Conservation (phyloP, 495 filamentous ascomycete species). For the Pseudomonodictys pantanalensis region DNA sequence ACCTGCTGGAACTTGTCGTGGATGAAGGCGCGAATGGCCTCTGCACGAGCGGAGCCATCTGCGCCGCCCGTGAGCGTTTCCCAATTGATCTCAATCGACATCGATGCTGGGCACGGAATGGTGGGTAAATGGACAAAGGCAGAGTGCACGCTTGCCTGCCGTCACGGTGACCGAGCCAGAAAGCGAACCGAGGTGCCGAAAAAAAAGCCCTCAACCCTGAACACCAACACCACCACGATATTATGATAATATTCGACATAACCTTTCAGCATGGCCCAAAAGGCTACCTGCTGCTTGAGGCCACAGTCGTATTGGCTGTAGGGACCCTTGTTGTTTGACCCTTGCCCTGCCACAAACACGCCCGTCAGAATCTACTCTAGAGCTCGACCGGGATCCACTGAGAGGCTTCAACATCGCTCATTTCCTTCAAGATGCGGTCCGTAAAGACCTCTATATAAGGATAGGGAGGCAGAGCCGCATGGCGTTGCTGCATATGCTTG, state of each 20-base stretch:
- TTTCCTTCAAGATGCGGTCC: too few relatives aligned
- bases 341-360: too few relatives aligned
- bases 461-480: conserved; percentile 31
- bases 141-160: conserved; percentile 3
- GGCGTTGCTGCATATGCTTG: conserved; percentile 18
- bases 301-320: too few relatives aligned
- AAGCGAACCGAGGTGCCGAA: conserved; percentile 13
- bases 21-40: conserved; percentile 85
- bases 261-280: not conserved
- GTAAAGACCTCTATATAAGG: too few relatives aligned
- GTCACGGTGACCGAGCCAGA: conserved; percentile 11
- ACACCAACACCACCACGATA: conserved; percentile 9
- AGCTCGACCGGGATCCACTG: too few relatives aligned
- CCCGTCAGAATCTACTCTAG: too few relatives aligned
- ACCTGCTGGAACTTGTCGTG: conserved; percentile 93
- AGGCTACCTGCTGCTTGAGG: too few relatives aligned
- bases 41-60: conserved; percentile 78
- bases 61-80: conserved; percentile 83
- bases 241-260: conserved; percentile 7
- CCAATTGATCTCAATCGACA: conserved; percentile 99
- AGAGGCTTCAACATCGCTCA: too few relatives aligned
- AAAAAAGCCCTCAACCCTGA: not conserved
- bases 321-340: too few relatives aligned
- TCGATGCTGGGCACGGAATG: conserved; percentile 41
- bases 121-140: conserved; percentile 24